phyloP scores from a whole-genome alignment of 345 rosid species.

The Reutealis trisperma region DNA sequence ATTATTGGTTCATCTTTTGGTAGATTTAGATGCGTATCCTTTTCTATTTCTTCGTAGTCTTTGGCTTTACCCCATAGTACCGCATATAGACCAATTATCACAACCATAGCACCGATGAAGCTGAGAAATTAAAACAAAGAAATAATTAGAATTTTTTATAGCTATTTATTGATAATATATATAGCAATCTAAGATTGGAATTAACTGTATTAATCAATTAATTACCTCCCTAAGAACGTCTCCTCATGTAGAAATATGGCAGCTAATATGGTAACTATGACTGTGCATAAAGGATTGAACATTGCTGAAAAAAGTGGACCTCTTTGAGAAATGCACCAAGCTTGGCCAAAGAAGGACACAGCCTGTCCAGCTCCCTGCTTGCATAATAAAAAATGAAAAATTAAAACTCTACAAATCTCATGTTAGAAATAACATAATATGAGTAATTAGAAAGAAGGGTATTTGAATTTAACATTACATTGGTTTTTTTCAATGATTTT shows the following conservation, averaged over 20 bases:
- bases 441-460: neutral
- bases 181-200: no score
- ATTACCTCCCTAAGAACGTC: slow-evolving; percentile 1
- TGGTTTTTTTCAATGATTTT: no score
- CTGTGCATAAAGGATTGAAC: slow-evolving; percentile 30
- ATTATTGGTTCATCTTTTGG: neutral
- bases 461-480: no score
- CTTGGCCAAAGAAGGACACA: neutral
- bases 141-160: neutral
- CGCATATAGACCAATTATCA: slow-evolving; percentile 16
- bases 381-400: neutral
- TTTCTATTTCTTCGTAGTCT: slow-evolving; percentile 11
- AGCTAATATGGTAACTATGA: slow-evolving; percentile 31
- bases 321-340: slow-evolving; percentile 23
- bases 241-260: slow-evolving; percentile 30
- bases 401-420: neutral
- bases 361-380: neutral
- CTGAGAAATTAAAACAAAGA: slow-evolving; percentile 6
- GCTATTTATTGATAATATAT: no score
- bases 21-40: neutral
- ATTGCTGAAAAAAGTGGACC: slow-evolving; percentile 24
- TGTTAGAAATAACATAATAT: neutral
- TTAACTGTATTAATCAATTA: no score
- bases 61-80: slow-evolving; percentile 38
- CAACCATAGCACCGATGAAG: slow-evolving; percentile 29